Conservation (phyloP, 106 monocot species). For the Triglochin maritima region DNA sequence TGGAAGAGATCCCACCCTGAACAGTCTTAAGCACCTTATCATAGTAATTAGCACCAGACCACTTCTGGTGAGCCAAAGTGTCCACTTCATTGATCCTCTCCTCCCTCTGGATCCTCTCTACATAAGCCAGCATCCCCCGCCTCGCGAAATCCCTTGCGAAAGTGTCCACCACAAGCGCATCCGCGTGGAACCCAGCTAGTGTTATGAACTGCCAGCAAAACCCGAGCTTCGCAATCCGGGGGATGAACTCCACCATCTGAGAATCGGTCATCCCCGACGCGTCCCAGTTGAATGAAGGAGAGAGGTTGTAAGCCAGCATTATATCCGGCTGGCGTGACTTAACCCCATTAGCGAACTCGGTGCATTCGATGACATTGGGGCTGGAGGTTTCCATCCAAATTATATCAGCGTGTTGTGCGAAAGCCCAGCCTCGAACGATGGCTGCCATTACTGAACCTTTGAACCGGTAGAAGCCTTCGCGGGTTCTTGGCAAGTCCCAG, state of each 20-base stretch:
- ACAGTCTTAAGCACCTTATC: conserved; percentile 80
- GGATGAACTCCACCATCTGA: conserved; percentile 77
- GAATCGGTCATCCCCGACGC: conserved; percentile 76
- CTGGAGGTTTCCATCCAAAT: conserved; percentile 96
- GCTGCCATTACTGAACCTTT: conserved; percentile 69
- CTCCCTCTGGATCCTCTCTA: conserved; percentile 94
- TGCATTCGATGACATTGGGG: conserved; percentile 67
- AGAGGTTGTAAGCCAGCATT: conserved; percentile 95
- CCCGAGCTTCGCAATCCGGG: conserved; percentile 62
- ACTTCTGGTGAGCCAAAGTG: conserved; percentile 87
- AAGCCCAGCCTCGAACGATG: conserved; percentile 56
- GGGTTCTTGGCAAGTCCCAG: conserved; percentile 86
- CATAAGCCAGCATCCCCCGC: conserved; percentile 84
- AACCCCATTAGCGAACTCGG: conserved; percentile 54
- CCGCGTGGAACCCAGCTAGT: conserved; percentile 80
- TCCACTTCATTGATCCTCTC: conserved; percentile 82
- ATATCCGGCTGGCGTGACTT: conserved; percentile 35
- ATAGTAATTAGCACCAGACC: conserved; percentile 91
- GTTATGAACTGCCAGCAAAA: conserved; percentile 98
- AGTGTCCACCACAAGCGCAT: conserved; percentile 66
- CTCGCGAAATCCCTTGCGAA: conserved; percentile 69
- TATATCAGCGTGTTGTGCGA: conserved; percentile 52
- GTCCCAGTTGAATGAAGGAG: conserved; percentile 98
- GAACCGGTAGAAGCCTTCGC: conserved; percentile 89
- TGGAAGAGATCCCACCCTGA: conserved; percentile 92